Conservation (phyloP, 108 stramenopile species). For the Nannochloropsis salina region DNA sequence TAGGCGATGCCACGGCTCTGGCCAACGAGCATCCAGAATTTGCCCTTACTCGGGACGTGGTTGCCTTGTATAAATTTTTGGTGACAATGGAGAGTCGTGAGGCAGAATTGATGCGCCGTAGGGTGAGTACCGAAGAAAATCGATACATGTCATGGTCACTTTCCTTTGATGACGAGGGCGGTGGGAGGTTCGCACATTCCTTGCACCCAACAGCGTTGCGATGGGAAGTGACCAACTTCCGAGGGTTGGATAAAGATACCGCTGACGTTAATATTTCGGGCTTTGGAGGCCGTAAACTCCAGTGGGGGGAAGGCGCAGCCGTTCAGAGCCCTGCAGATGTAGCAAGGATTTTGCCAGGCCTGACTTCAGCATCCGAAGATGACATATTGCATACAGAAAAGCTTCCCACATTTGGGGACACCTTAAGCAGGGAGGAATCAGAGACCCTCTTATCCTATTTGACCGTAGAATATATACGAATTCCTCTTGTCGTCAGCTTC, state of each 20-base stretch:
- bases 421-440: slow-evolving; percentile 75
- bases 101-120: slow-evolving; percentile 33
- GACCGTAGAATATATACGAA: slow-evolving; percentile 89
- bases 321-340: not conserved
- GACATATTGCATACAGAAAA: slow-evolving; percentile 82
- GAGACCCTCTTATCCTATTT: slow-evolving; percentile 88
- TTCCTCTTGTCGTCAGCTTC: slow-evolving; percentile 88
- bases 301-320: not conserved
- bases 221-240: not conserved
- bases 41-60: slow-evolving; percentile 42
- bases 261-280: not conserved
- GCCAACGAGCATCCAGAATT: slow-evolving; percentile 43
- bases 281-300: not conserved
- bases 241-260: not conserved
- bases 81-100: slow-evolving; percentile 40
- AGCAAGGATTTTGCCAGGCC: slow-evolving; percentile 26
- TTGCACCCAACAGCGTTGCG: not conserved
- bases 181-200: not conserved
- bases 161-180: slow-evolving; percentile 12
- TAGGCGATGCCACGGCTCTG: slow-evolving; percentile 22
- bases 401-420: slow-evolving; percentile 82
- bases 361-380: slow-evolving; percentile 68
- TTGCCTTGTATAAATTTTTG: slow-evolving; percentile 43
- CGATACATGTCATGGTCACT: slow-evolving; percentile 19
- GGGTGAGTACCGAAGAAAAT: slow-evolving; percentile 6